phyloP scores from a whole-genome alignment of 257 asterid species.

The Salvia miltiorrhiza region DNA sequence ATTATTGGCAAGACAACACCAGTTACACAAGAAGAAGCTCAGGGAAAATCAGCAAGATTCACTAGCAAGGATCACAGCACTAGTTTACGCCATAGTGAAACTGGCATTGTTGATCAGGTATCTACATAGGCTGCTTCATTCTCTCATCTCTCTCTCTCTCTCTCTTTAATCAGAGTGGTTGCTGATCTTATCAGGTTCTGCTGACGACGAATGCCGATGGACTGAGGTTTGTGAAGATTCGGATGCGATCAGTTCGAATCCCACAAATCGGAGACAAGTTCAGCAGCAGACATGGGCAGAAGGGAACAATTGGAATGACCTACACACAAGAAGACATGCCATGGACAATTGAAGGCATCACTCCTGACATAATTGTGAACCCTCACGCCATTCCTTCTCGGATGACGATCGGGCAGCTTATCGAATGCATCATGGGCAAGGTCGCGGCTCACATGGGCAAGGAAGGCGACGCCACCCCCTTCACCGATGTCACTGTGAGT shows the following conservation, averaged over 20 bases:
- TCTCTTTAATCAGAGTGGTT: background rate
- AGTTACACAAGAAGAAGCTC: slow-evolving; percentile 71
- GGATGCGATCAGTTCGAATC: slow-evolving; percentile 84
- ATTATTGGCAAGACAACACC: slow-evolving; percentile 96
- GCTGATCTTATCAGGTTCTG: slow-evolving; percentile 39
- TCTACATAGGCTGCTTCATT: too few species aligned
- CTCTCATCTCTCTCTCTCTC: background rate
- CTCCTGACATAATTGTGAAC: slow-evolving; percentile 92
- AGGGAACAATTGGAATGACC: slow-evolving; percentile 95
- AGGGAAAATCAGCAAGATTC: slow-evolving; percentile 73
- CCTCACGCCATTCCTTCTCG: slow-evolving; percentile 98
- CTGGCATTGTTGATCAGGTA: slow-evolving; percentile 85
- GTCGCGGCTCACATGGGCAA: slow-evolving; percentile 98
- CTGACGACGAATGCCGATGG: slow-evolving; percentile 94
- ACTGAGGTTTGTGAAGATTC: slow-evolving; percentile 80
- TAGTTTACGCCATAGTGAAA: slow-evolving; percentile 88
- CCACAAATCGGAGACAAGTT: slow-evolving; percentile 98
- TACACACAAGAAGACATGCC: slow-evolving; percentile 98
- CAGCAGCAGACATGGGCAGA: slow-evolving; percentile 97
- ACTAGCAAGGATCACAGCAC: slow-evolving; percentile 93
- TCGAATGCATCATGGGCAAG: slow-evolving; percentile 95
- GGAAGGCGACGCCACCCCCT: slow-evolving; percentile 98
- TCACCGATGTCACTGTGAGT: slow-evolving; percentile 80
- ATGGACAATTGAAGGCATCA: slow-evolving; percentile 83
- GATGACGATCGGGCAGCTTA: slow-evolving; percentile 95